A percentile compares a stretch with the other conserved stretches of the same genome.
phyloP scores from a whole-genome alignment of 2,329 filamentous ascomycete species.

The Penicillium sp. region DNA sequence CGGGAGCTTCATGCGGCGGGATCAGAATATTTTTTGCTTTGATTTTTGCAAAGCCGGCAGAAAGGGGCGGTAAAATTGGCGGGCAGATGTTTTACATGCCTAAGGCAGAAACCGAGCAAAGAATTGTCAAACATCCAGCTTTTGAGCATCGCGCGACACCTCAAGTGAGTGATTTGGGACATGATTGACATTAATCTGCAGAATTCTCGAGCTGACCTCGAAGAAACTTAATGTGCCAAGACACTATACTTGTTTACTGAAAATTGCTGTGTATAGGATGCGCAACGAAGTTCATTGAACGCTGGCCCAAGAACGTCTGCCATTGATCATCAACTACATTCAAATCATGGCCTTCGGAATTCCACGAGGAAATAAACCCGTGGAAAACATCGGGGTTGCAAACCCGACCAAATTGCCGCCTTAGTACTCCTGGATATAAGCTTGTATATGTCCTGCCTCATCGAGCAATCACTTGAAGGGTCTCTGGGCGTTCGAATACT shows the following conservation, averaged over 20 bases:
- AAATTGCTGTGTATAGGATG: background rate
- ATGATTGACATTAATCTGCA: background rate
- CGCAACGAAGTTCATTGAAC: background rate
- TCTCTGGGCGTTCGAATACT: too few species aligned
- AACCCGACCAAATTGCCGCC: too few species aligned
- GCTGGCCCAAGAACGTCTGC: background rate
- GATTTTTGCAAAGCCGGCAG: slow-evolving; percentile 32
- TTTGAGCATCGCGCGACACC: background rate
- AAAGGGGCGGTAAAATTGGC: slow-evolving; percentile 32
- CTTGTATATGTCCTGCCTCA: too few species aligned
- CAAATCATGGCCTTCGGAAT: too few species aligned
- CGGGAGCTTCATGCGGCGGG: slow-evolving; percentile 19
- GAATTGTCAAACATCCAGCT: background rate
- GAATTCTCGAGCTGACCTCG: background rate
- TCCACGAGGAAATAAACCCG: too few species aligned
- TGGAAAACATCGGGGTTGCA: too few species aligned
- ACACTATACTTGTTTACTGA: background rate
- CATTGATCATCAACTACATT: too few species aligned
- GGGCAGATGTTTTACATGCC: slow-evolving; percentile 16
- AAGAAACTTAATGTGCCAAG: background rate
- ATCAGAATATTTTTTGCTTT: slow-evolving; percentile 39
- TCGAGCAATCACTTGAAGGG: too few species aligned
- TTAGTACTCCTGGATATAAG: too few species aligned
- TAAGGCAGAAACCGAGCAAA: background rate
- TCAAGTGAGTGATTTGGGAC: background rate